These are phyloP conservation scores for Gaertneriomyces semiglobifer DNA, from an alignment of 192 early-diverging fungal genomes.

Conservation along the genomic window DNA sequence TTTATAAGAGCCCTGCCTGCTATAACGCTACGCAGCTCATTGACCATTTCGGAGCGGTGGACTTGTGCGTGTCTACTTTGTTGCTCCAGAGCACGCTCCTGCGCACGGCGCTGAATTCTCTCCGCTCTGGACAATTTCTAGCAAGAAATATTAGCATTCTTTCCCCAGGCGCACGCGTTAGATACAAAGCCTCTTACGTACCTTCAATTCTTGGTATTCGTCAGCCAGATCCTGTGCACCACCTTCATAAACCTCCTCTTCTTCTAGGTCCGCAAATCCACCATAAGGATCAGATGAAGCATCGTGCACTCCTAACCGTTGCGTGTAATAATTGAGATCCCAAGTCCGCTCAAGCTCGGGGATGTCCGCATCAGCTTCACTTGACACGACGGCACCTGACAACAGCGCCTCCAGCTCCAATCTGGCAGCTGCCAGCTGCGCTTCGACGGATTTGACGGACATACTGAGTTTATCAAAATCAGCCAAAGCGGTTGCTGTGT, in stretches of 20 bases:
- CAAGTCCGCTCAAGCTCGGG: not conserved
- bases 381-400: not conserved
- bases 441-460: too few relatives aligned
- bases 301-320: constrained; percentile 4
- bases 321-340: not conserved
- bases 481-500: too few relatives aligned
- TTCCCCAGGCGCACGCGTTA: too few relatives aligned
- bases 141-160: not conserved
- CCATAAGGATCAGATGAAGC: not conserved
- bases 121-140: constrained; percentile 6
- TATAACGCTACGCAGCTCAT: too few relatives aligned
- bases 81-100: too few relatives aligned
- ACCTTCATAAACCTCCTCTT: constrained; percentile 6
- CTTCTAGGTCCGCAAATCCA: not conserved
- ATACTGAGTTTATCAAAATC: too few relatives aligned
- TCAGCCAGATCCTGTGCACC: constrained; percentile 2
- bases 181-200: not conserved
- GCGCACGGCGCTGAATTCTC: constrained; percentile 3
- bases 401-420: not conserved
- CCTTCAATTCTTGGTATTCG: not conserved
- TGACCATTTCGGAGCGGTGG: too few relatives aligned
- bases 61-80: too few relatives aligned
- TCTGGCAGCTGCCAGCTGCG: not conserved
- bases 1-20: too few relatives aligned
- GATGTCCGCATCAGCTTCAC: not conserved